Conservation (phyloP, 106 monocot genomes). For the Narthecium ossifragum region DNA sequence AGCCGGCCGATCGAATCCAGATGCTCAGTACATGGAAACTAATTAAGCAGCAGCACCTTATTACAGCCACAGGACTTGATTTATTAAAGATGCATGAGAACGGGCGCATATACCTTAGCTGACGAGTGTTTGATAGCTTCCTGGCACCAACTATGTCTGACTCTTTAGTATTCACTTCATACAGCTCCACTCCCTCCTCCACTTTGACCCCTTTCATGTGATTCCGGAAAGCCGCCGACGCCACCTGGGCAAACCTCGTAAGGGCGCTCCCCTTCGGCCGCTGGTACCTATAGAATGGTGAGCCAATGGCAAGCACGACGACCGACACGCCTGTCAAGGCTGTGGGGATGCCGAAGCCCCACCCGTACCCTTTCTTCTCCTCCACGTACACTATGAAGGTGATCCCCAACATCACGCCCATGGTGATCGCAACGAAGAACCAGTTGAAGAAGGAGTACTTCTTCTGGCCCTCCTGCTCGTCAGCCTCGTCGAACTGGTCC, state of each 20-base stretch:
- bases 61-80: too few relatives aligned
- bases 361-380: constrained; percentile 23
- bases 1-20: too few relatives aligned
- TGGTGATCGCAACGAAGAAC: constrained; percentile 53
- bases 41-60: too few relatives aligned
- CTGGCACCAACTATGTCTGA: constrained; percentile 22
- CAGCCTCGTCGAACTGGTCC: constrained; percentile 48
- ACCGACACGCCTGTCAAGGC: constrained; percentile 10
- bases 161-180: constrained; percentile 10
- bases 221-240: constrained; percentile 18
- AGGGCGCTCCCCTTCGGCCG: constrained; percentile 23
- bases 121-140: constrained; percentile 23
- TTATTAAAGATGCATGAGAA: too few relatives aligned
- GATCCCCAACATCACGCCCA: constrained; percentile 30
- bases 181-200: constrained; percentile 5
- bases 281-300: constrained; percentile 15
- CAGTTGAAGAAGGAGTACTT: constrained; percentile 66
- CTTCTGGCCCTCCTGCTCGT: constrained; percentile 18
- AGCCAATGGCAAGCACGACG: constrained; percentile 13
- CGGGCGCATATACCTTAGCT: constrained; percentile 24
- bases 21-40: too few relatives aligned
- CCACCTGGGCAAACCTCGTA: constrained; percentile 24
- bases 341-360: constrained; percentile 36
- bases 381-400: constrained; percentile 31
- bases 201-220: constrained; percentile 1